Evolutionary conservation across 1,284 basidiomycete genomes (phyloP).

Genomic region (Bondarzewia mesenterica): DNA sequence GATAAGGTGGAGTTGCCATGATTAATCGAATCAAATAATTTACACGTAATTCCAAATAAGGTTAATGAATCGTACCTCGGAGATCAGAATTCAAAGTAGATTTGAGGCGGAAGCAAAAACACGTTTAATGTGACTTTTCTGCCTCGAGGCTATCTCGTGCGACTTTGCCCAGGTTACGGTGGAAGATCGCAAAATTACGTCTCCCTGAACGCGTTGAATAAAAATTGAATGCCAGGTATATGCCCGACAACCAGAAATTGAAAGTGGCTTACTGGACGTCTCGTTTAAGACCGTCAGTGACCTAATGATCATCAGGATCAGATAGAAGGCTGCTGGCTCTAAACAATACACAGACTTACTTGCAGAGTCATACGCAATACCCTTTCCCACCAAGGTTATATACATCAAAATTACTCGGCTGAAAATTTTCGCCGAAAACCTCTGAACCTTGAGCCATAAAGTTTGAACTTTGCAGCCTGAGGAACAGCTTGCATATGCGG

Average conservation of each 20-base stretch:
- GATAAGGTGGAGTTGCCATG: not conserved
- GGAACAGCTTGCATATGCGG: not conserved
- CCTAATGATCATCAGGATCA: not conserved
- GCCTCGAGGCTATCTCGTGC: no score
- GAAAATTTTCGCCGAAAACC: not conserved
- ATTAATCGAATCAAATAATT: not conserved
- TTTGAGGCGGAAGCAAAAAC: not conserved
- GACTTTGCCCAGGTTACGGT: no score
- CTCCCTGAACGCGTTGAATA: no score
- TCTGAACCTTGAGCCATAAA: not conserved
- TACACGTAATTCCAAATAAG: not conserved
- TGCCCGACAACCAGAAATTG: no score
- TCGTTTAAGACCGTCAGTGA: no score
- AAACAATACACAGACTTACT: not conserved
- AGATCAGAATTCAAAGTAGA: not conserved
- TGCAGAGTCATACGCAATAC: no score
- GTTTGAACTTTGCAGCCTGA: not conserved
- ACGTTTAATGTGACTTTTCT: no score
- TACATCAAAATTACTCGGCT: not conserved
- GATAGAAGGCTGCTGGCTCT: not conserved
- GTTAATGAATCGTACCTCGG: not conserved
- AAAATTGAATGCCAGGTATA: no score
- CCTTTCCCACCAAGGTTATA: no score
- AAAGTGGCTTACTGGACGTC: no score
- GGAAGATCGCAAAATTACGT: no score